Conservation (phyloP, 2,329 filamentous ascomycete genomes). For the Xylaria sp. region DNA sequence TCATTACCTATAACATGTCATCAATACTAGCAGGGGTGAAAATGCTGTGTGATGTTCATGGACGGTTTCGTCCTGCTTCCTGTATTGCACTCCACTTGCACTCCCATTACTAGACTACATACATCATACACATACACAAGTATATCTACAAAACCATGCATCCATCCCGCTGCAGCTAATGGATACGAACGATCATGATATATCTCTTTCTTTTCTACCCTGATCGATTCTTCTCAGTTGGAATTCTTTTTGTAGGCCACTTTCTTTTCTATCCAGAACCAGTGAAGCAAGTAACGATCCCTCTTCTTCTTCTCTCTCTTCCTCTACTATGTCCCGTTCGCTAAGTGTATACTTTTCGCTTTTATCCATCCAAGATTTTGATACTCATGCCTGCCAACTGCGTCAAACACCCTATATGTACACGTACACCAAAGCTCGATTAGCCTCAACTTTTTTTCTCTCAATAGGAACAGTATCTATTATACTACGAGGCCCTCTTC, state of each 20-base stretch:
- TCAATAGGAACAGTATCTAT: not conserved
- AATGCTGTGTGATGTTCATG: not conserved
- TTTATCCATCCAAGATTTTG: conserved; percentile 14
- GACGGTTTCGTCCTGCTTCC: not conserved
- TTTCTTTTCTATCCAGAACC: conserved; percentile 28
- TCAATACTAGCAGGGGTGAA: not conserved
- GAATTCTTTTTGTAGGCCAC: not conserved
- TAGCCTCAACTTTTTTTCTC: not conserved
- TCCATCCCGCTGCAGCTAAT: not conserved
- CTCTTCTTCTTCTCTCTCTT: not conserved
- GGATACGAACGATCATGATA: conserved; percentile 18
- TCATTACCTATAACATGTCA: not conserved
- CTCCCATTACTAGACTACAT: conserved; percentile 19
- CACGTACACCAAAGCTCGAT: conserved; percentile 19
- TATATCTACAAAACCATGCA: conserved; percentile 25
- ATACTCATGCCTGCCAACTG: conserved; percentile 1
- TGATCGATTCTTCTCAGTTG: conserved; percentile 14
- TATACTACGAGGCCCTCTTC: conserved; percentile 54
- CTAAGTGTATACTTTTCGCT: conserved; percentile 25
- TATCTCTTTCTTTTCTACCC: conserved; percentile 8
- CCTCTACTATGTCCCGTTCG: conserved; percentile 13
- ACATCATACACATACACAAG: conserved; percentile 17
- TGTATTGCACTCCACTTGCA: conserved; percentile 4
- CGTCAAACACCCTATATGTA: conserved; percentile 19
- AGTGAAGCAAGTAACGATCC: conserved; percentile 5